Evolutionary conservation across 2,329 filamentous ascomycete genomes (phyloP).

Genomic region (Alternaria novae-zelandiae): DNA sequence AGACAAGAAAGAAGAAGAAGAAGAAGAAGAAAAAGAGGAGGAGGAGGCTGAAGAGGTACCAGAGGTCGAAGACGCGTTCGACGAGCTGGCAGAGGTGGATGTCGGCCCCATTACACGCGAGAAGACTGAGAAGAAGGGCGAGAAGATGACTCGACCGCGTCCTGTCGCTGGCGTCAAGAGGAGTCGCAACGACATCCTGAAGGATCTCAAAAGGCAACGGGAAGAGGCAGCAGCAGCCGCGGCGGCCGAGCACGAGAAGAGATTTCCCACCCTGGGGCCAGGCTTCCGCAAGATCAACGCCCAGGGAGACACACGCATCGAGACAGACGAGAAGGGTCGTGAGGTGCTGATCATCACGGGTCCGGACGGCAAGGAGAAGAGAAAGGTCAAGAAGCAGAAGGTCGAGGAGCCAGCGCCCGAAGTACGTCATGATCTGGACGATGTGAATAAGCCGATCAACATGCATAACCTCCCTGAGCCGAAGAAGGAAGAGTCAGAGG

Average conservation of each 20-base stretch:
- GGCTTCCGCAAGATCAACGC: constrained; percentile 62
- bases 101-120: constrained; percentile 71
- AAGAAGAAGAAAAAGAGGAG: constrained; percentile 24
- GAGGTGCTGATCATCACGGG: constrained; percentile 67
- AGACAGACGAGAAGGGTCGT: constrained; percentile 61
- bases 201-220: constrained; percentile 63
- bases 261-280: constrained; percentile 57
- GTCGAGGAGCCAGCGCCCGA: constrained; percentile 41
- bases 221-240: constrained; percentile 53
- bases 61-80: constrained; percentile 55
- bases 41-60: constrained; percentile 32
- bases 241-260: constrained; percentile 49
- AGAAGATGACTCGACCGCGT: constrained; percentile 53
- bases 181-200: constrained; percentile 65
- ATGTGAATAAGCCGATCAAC: constrained; percentile 53
- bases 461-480: constrained; percentile 44
- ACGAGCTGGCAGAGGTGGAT: constrained; percentile 68
- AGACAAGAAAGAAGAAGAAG: constrained; percentile 47
- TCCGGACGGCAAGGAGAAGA: constrained; percentile 66
- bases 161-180: constrained; percentile 57
- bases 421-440: constrained; percentile 54
- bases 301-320: constrained; percentile 59
- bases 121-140: constrained; percentile 61
- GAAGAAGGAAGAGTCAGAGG: constrained; percentile 53
- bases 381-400: constrained; percentile 63